Base-by-base conservation (phyloP, 2,329 filamentous ascomycete genomes). In the Alternaria brassicae region DNA sequence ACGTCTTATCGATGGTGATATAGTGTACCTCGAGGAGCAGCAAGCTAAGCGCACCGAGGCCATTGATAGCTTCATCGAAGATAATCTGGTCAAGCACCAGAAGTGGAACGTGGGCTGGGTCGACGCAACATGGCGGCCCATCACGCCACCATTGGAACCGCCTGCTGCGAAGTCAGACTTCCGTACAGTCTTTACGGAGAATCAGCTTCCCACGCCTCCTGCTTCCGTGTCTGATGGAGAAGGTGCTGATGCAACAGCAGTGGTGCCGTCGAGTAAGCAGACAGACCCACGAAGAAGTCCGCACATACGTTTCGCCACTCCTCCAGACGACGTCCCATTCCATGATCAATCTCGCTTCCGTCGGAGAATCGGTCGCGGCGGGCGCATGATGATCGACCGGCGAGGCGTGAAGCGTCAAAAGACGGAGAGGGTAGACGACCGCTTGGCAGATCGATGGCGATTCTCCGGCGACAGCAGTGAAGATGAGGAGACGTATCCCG, bases 51-150 rank as follows among this genome's bases (percentile, higher is more conserved):
- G 91, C 77, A 90, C 94, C 68, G 92, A 91, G 67, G 88, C 91
- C 69, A 88, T 97, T 67, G 85, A 90, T 63, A 84, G 85, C 65
- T 92, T 96, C 72, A 92, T 98, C 75, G 91, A 96, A 77, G 88
- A 88, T 69, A 94, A 96, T 79, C 88, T 96, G 54, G 86, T 90
- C 70, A 94, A 95, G 79, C 94, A 97, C 80, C 88, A 90, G 69
- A 89, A 91, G 76, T 97, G 94, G 93, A 97, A 97, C 79, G 85
- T 91, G 70, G 90, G 91, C 73, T 93, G 92, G 81, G 86, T 96
- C 71, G 93, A 98, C 80, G 85, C 93, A 75, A 97, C 94, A 62
- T 88, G 89, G 81, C 89, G 89, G 66, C 93, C 94, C 50, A 85
- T 98, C 66, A 92, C 91, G 50, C 93, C 93, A 21, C 87, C 91